Conservation (phyloP, 306 rosid species). For the Lathyrus tuberosus region DNA sequence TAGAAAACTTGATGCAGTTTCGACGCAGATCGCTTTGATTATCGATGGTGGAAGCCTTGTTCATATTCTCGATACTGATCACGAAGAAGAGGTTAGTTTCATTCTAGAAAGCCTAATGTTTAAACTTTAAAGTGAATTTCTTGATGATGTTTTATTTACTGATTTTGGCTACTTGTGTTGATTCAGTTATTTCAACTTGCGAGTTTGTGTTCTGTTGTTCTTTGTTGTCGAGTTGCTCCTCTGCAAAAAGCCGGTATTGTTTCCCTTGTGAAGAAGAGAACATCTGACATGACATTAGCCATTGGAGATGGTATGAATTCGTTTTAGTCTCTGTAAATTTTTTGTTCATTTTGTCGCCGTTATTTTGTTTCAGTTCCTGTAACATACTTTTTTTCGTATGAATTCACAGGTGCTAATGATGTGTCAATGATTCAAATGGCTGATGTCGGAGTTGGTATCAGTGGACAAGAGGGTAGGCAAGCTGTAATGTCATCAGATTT, state of each 20-base stretch:
- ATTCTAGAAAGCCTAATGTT: not conserved
- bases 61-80: constrained; percentile 82
- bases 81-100: constrained; percentile 72
- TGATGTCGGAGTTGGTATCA: constrained; percentile 97
- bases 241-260: constrained; percentile 93
- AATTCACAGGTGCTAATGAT: constrained; percentile 80
- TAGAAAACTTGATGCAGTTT: constrained; percentile 48
- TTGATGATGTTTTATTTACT: constrained; percentile 34
- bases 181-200: constrained; percentile 78
- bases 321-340: not conserved
- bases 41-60: constrained; percentile 97
- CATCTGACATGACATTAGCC: constrained; percentile 91
- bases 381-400: too few relatives aligned
- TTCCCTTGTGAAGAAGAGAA: constrained; percentile 81
- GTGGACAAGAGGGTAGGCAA: constrained; percentile 98
- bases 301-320: constrained; percentile 81
- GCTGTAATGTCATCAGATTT: constrained; percentile 99
- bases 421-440: constrained; percentile 99
- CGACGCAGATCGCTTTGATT: constrained; percentile 65
- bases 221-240: constrained; percentile 98
- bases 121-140: not conserved
- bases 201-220: constrained; percentile 80
- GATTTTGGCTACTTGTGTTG: constrained; percentile 36
- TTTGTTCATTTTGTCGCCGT: too few relatives aligned
- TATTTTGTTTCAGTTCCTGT: too few relatives aligned